Percentiles rank a stretch among this genome's conserved stretches.
Evolutionary conservation across 352 stramenopile species (phyloP).

Genomic region (Plasmopara viticola): DNA sequence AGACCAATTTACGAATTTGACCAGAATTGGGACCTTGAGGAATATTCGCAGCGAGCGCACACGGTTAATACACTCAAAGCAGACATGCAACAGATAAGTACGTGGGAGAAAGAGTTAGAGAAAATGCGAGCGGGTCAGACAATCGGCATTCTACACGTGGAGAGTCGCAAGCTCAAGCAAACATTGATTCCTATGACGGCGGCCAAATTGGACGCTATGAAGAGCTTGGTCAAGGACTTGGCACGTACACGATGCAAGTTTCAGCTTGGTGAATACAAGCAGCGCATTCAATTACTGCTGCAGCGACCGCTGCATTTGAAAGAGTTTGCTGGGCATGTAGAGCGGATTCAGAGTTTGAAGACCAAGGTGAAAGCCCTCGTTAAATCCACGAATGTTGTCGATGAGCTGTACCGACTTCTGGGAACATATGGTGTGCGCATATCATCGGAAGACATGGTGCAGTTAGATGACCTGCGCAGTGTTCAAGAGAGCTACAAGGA

Average conservation of each 20-base stretch:
- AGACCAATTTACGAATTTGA: slow-evolving; percentile 90
- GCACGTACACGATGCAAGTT: slow-evolving; percentile 84
- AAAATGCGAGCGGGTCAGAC: slow-evolving; percentile 90
- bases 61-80: slow-evolving; percentile 82
- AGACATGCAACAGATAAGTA: slow-evolving; percentile 88
- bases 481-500: slow-evolving; percentile 86
- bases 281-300: slow-evolving; percentile 78
- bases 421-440: slow-evolving; percentile 89
- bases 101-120: slow-evolving; percentile 92
- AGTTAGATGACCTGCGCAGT: slow-evolving; percentile 83
- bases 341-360: slow-evolving; percentile 69
- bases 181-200: slow-evolving; percentile 90
- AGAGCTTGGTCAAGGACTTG: slow-evolving; percentile 88
- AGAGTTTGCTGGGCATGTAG: slow-evolving; percentile 87
- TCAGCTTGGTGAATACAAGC: slow-evolving; percentile 87
- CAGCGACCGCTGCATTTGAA: slow-evolving; percentile 86
- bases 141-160: slow-evolving; percentile 90
- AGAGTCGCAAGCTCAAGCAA: slow-evolving; percentile 91
- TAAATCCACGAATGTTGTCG: slow-evolving; percentile 87
- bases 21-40: slow-evolving; percentile 87
- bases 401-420: slow-evolving; percentile 91
- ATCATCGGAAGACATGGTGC: slow-evolving; percentile 90
- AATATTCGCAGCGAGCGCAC: slow-evolving; percentile 72
- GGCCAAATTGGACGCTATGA: slow-evolving; percentile 89
- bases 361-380: slow-evolving; percentile 70